A percentile compares a stretch with the other conserved stretches of the same genome.
These are phyloP conservation scores for Candida saitoana DNA, from an alignment of 805 yeast genomes.

Conservation along the genomic window DNA sequence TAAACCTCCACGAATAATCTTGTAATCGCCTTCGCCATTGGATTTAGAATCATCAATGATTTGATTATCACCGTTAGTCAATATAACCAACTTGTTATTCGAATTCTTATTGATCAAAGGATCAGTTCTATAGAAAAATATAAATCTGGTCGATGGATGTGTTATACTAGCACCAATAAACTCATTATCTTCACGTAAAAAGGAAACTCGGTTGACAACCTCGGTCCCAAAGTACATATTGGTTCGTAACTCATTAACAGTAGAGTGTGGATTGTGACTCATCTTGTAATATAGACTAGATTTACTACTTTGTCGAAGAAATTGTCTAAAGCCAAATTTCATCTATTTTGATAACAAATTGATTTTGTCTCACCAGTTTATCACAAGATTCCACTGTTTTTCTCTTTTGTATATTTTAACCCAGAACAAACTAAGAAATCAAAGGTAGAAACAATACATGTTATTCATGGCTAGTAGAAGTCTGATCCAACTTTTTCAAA, in stretches of 20 bases:
- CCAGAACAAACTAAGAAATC: no score
- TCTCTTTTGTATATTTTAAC: no score
- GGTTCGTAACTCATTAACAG: conserved; percentile 15
- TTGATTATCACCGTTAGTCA: conserved; percentile 35
- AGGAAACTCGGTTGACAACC: conserved; percentile 61
- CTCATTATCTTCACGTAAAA: conserved; percentile 51
- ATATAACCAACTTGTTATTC: conserved; percentile 26
- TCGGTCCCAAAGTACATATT: conserved; percentile 44
- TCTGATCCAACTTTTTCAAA: no score
- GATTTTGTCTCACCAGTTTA: neutral
- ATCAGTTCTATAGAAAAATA: conserved; percentile 35
- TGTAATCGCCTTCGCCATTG: conserved; percentile 2
- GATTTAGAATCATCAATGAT: conserved; percentile 8
- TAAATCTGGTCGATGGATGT: conserved; percentile 47
- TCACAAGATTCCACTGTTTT: neutral
- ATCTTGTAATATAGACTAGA: conserved; percentile 9
- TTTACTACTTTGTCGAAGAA: neutral
- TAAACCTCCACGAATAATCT: conserved; percentile 18
- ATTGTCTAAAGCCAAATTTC: neutral
- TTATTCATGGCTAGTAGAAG: no score
- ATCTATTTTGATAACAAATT: neutral
- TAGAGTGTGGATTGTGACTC: conserved; percentile 12
- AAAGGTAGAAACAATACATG: no score
- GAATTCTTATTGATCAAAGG: conserved; percentile 31
- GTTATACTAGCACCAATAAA: conserved; percentile 45